Base-by-base conservation (phyloP, 495 filamentous ascomycete genomes). In the Aspergillus homomorphus region DNA sequence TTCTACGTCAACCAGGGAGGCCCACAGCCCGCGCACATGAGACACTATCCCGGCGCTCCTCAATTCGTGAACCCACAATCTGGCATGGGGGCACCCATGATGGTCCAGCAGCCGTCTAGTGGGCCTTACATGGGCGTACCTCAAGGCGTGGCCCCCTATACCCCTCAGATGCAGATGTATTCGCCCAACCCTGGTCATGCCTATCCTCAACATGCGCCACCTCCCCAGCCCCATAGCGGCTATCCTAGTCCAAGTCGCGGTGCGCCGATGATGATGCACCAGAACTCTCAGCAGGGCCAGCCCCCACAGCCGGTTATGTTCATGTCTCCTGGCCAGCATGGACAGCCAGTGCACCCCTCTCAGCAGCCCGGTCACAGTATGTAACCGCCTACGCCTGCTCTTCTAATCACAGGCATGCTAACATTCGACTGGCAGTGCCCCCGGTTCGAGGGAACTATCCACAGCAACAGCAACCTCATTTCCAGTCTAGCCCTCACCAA, bases 241-340 rank as follows among this genome's bases (percentile, higher is more conserved):
- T 96, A 88, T 71, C 88, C 89, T n/a, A 93, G 89, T 65, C 90
- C 90, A 0, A 84, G 89, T 52, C 82, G 89, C 19, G 83, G 82
- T 23, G 83, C 88, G 0, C 90, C 89, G 2, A 87, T 92, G 75
- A 92, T 93, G 89, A 89, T 90, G 83, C 88, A 90, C 65, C 80
- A 84, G 69, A 87, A 87, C 51, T 91, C 88, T 20, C 88, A 90
- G 61, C 86, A 87, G 60, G 88, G 87, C 16, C 88, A 91, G 61
- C 73, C 76, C 46, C 74, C 79, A 6, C 79, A 77, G 58, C 69
- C 70, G 53, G 77, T 80, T 51, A 82, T 89, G 67, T 89, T 82
- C 52, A 87, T 89, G 84, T 82, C 82, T 54, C 86, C 85, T 28
- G 82, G 77, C 62, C 84, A 84, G 59, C 89, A 86, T 65, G 84